phyloP scores from a whole-genome alignment of 2,329 filamentous ascomycete genomes.

The Neonectria coccinea region DNA sequence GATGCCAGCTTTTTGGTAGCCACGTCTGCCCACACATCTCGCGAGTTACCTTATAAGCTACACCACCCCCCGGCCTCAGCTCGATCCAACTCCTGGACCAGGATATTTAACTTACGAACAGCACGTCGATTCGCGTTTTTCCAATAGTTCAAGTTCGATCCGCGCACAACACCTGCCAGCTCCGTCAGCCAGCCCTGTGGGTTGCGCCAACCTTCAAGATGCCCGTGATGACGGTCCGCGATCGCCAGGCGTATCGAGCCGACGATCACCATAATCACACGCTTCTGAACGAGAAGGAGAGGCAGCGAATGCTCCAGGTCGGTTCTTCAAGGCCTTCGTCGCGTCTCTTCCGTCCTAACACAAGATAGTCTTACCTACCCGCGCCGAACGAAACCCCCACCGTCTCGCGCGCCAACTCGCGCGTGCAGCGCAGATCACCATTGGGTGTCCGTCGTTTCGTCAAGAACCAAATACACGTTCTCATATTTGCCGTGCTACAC shows the following conservation, averaged over 20 bases:
- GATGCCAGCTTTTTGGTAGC: conserved; percentile 37
- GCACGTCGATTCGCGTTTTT: conserved; percentile 1
- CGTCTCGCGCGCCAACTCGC: conserved; percentile 35
- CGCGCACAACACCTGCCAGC: conserved; percentile 4
- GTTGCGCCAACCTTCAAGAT: conserved; percentile 47
- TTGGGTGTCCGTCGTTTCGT: conserved; percentile 73
- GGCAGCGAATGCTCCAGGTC: conserved; percentile 53
- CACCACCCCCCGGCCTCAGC: conserved; percentile 26
- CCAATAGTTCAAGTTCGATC: neutral
- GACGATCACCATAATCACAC: conserved; percentile 52
- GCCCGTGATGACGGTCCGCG: conserved; percentile 51
- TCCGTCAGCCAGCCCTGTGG: conserved; percentile 43
- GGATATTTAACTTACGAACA: conserved; percentile 10
- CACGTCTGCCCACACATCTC: conserved; percentile 39
- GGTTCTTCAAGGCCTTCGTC: conserved; percentile 16
- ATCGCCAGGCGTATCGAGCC: conserved; percentile 54
- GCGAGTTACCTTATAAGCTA: conserved; percentile 43
- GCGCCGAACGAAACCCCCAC: conserved; percentile 49
- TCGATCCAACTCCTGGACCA: conserved; percentile 23
- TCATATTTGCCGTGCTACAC: conserved; percentile 79
- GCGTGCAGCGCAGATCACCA: conserved; percentile 51
- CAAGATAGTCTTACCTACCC: conserved; percentile 51
- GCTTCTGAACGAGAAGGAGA: conserved; percentile 52
- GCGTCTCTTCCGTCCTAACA: conserved; percentile 9
- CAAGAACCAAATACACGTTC: conserved; percentile 70